These are phyloP conservation scores for Kuraishia piskuri DNA, from an alignment of 805 yeast species.

Conservation along the genomic window DNA sequence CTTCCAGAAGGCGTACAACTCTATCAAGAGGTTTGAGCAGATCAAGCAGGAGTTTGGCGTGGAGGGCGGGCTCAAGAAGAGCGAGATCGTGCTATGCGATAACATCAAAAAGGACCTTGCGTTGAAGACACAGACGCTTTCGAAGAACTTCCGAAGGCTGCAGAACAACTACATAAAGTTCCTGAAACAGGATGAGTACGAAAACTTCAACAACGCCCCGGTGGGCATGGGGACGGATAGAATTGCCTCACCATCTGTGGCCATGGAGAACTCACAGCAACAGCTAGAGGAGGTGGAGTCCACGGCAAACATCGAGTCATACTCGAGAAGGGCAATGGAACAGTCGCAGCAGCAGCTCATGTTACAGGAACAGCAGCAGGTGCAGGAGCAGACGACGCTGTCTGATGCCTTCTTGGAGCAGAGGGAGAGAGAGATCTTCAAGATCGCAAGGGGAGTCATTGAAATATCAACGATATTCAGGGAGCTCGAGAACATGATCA, in stretches of 20 bases:
- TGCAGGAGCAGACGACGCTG: conserved; percentile 23
- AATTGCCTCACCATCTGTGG: no score
- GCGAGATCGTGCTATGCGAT: conserved; percentile 58
- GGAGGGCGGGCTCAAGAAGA: conserved; percentile 18
- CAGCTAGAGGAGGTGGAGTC: conserved; percentile 24
- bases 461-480: conserved; percentile 91
- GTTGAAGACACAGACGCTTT: conserved; percentile 67
- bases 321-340: conserved; percentile 43
- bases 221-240: not conserved
- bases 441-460: conserved; percentile 86
- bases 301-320: conserved; percentile 34
- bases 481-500: conserved; percentile 84
- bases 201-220: not conserved
- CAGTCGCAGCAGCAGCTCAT: conserved; percentile 30
- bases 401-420: conserved; percentile 44
- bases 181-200: conserved; percentile 63
- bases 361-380: conserved; percentile 18
- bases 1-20: conserved; percentile 72
- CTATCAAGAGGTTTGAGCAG: conserved; percentile 58
- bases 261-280: conserved; percentile 1
- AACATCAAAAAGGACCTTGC: conserved; percentile 85
- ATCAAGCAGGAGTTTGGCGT: conserved; percentile 23
- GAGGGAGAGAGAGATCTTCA: conserved; percentile 84
- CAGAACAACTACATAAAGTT: conserved; percentile 87
- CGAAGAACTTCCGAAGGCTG: conserved; percentile 72